Percentiles rank a stretch among this genome's conserved stretches.
Conservation (phyloP, 441 rosid species). For the Corymbia calophylla region DNA sequence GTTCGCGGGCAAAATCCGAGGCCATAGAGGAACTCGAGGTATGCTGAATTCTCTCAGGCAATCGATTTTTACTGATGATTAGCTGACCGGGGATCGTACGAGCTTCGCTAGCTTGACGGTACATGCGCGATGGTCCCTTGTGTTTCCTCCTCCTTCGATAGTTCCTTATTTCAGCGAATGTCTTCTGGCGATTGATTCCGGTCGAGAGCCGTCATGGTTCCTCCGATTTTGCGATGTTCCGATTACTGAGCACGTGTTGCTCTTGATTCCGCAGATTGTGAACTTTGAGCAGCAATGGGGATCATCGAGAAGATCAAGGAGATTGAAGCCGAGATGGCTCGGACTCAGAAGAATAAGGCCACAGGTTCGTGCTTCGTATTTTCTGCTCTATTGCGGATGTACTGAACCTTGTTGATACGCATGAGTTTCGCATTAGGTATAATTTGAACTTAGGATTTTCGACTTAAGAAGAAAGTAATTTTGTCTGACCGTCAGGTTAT, state of each 20-base stretch:
- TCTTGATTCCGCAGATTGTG: conserved; percentile 3
- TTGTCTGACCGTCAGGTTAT: too few species aligned
- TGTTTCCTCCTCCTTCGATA: neutral
- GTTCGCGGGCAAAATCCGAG: neutral
- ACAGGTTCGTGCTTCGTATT: conserved; percentile 40
- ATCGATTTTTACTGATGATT: neutral
- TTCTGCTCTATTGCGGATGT: neutral
- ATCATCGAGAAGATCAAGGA: conserved; percentile 96
- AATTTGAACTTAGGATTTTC: neutral
- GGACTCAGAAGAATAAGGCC: conserved; percentile 98
- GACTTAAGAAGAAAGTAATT: neutral
- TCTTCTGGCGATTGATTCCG: neutral
- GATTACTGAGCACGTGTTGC: neutral
- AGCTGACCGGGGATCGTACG: neutral
- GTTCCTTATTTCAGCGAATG: neutral
- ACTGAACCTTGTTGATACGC: neutral
- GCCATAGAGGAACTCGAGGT: neutral
- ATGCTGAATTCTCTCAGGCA: neutral
- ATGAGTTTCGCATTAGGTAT: neutral
- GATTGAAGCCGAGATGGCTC: conserved; percentile 99
- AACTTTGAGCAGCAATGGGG: conserved; percentile 50
- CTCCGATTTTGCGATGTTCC: neutral
- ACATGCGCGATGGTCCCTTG: neutral
- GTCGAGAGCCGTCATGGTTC: neutral
- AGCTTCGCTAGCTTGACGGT: neutral